These are phyloP conservation scores for Aspergillus tamarii DNA, from an alignment of 2,329 filamentous ascomycete species.

Conservation along the genomic window DNA sequence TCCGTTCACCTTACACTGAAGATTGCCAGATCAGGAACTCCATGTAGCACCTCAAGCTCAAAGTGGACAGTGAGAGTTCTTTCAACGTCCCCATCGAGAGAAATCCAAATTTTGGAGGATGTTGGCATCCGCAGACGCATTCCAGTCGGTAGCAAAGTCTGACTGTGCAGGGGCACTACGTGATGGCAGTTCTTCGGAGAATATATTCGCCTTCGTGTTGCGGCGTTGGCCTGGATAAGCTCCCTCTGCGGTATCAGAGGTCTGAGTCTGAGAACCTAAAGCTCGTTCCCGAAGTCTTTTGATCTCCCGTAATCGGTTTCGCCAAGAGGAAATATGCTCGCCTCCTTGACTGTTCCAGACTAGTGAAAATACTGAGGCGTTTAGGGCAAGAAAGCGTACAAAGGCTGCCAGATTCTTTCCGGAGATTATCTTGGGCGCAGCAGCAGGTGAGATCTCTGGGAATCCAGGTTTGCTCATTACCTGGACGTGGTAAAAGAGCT, in stretches of 20 bases:
- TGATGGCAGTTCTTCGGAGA: constrained; percentile 38
- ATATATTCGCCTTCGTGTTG: constrained; percentile 43
- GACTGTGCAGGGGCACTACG: constrained; percentile 35
- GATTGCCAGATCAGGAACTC: not conserved
- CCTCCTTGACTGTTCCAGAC: constrained; percentile 79
- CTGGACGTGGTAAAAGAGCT: constrained; percentile 81
- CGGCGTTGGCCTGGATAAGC: constrained; percentile 37
- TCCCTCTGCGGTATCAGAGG: constrained; percentile 34
- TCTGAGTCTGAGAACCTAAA: constrained; percentile 33
- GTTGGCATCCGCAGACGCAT: constrained; percentile 40
- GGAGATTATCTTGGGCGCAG: constrained; percentile 85
- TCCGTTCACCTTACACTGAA: not conserved
- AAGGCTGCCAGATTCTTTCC: constrained; percentile 81
- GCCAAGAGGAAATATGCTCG: constrained; percentile 88
- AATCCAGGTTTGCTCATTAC: constrained; percentile 87
- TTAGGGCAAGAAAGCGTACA: constrained; percentile 85
- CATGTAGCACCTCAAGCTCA: not conserved
- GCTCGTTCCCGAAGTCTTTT: constrained; percentile 71
- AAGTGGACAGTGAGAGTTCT: not conserved
- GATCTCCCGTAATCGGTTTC: constrained; percentile 82
- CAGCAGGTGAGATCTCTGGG: constrained; percentile 86
- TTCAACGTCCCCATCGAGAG: constrained; percentile 45
- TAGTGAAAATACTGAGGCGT: constrained; percentile 87
- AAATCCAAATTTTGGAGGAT: constrained; percentile 47
- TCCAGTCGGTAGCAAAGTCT: constrained; percentile 43